A percentile compares a stretch with the other conserved stretches of the same genome.
Evolutionary conservation across 2,329 filamentous ascomycete genomes (phyloP).

Genomic region (Aureobasidium lini): DNA sequence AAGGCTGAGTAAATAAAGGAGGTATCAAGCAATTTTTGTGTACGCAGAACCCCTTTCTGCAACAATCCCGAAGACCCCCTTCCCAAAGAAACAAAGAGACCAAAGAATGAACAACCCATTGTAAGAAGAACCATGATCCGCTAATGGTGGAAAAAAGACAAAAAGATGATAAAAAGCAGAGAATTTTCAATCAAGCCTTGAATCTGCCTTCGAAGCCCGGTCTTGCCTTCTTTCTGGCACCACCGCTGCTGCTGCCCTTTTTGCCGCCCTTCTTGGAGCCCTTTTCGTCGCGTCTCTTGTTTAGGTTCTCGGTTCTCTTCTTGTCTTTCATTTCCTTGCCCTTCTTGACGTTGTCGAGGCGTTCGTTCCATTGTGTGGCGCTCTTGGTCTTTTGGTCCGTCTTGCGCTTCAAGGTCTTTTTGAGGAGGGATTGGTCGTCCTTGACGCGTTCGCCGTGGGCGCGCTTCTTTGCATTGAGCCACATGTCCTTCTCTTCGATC

Average conservation of each 20-base stretch:
- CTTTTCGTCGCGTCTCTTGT: constrained; percentile 67
- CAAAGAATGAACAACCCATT: neutral
- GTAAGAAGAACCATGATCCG: constrained; percentile 4
- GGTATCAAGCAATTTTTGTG: constrained; percentile 6
- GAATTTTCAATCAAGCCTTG: neutral
- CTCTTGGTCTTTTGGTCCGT: constrained; percentile 86
- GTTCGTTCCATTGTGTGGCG: constrained; percentile 67
- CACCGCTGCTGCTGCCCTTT: constrained; percentile 45
- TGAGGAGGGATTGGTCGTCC: constrained; percentile 78
- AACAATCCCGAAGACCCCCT: neutral
- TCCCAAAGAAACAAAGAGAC: neutral
- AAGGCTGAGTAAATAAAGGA: neutral
- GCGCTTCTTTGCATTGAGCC: constrained; percentile 83
- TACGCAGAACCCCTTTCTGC: constrained; percentile 1
- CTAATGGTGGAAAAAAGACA: neutral
- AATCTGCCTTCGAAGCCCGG: constrained; percentile 62
- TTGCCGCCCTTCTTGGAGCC: constrained; percentile 74
- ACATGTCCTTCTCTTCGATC: constrained; percentile 86
- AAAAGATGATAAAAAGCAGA: neutral
- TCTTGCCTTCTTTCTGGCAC: constrained; percentile 47
- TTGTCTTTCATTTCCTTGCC: constrained; percentile 43
- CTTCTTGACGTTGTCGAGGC: constrained; percentile 38
- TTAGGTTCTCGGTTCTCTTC: constrained; percentile 48
- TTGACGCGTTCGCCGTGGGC: constrained; percentile 83
- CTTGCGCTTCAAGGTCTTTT: constrained; percentile 92